Conservation (phyloP, 2,329 filamentous ascomycete species). For the Trichoderma pleuroti region DNA sequence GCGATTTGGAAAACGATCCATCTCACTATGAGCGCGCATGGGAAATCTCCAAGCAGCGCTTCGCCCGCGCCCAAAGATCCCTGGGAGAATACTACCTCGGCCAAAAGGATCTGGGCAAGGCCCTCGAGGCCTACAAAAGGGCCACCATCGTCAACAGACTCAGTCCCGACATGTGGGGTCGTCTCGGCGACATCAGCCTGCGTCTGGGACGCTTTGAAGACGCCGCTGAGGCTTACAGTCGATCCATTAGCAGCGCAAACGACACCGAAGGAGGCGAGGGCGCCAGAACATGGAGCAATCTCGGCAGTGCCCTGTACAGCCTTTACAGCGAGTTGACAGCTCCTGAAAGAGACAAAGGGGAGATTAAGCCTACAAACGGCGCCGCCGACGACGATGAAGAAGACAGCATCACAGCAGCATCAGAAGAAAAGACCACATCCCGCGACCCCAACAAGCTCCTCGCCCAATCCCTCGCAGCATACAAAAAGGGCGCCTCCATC, state of each 20-base stretch:
- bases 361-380: slow-evolving; percentile 18
- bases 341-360: slow-evolving; percentile 30
- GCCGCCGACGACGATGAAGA: slow-evolving; percentile 32
- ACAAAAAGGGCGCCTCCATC: slow-evolving; percentile 80
- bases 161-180: slow-evolving; percentile 82
- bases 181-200: slow-evolving; percentile 82
- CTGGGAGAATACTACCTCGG: slow-evolving; percentile 75
- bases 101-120: slow-evolving; percentile 62
- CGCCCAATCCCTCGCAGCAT: slow-evolving; percentile 73
- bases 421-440: slow-evolving; percentile 25
- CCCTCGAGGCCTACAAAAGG: slow-evolving; percentile 72
- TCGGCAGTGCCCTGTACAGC: slow-evolving; percentile 77
- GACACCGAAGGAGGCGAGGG: slow-evolving; percentile 74
- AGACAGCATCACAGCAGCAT: slow-evolving; percentile 18
- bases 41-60: slow-evolving; percentile 77
- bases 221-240: slow-evolving; percentile 77
- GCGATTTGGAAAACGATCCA: slow-evolving; percentile 76
- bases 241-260: slow-evolving; percentile 65
- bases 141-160: slow-evolving; percentile 77
- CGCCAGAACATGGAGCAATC: slow-evolving; percentile 90
- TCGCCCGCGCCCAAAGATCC: slow-evolving; percentile 81
- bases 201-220: slow-evolving; percentile 72
- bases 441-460: slow-evolving; percentile 60
- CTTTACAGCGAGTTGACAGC: slow-evolving; percentile 56
- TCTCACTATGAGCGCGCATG: slow-evolving; percentile 80